Conservation (phyloP, 768 basidiomycete genomes). For the Lactarius hengduanensis region DNA sequence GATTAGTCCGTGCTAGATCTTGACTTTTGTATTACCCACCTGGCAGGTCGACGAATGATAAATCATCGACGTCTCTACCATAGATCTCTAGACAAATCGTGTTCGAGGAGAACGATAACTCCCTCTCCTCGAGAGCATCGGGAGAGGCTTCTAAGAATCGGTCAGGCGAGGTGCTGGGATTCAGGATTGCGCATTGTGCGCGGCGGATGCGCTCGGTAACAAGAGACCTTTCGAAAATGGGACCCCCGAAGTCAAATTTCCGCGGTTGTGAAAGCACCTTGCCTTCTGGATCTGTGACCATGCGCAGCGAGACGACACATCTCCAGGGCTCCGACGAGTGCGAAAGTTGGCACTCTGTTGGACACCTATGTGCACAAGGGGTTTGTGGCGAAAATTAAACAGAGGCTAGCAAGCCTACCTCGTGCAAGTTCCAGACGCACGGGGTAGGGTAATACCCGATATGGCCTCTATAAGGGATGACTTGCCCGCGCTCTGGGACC, state of each 20-base stretch:
- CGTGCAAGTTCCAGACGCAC: conserved; percentile 72
- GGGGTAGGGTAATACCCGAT: conserved; percentile 67
- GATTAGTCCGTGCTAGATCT: no score
- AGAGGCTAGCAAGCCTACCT: conserved; percentile 40
- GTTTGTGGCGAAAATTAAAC: background rate
- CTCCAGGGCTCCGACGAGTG: conserved; percentile 35
- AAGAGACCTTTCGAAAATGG: conserved; percentile 48
- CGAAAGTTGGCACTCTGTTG: conserved; percentile 39
- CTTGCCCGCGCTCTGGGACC: conserved; percentile 72
- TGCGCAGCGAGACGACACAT: conserved; percentile 37
- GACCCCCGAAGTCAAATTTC: conserved; percentile 32
- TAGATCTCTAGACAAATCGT: conserved; percentile 40
- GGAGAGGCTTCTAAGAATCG: conserved; percentile 41
- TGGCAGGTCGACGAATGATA: conserved; percentile 44
- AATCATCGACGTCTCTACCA: conserved; percentile 41
- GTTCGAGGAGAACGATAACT: conserved; percentile 40
- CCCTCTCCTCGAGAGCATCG: conserved; percentile 24
- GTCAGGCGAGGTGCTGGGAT: conserved; percentile 40
- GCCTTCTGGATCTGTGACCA: conserved; percentile 32
- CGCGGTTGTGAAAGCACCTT: conserved; percentile 36
- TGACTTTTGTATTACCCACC: no score
- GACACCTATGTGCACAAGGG: conserved; percentile 33
- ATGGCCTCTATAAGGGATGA: conserved; percentile 78
- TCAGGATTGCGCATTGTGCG: conserved; percentile 65
- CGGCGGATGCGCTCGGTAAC: conserved; percentile 68